Evolutionary conservation across 257 asterid species (phyloP).

Genomic region (Orobanche coerulescens): DNA sequence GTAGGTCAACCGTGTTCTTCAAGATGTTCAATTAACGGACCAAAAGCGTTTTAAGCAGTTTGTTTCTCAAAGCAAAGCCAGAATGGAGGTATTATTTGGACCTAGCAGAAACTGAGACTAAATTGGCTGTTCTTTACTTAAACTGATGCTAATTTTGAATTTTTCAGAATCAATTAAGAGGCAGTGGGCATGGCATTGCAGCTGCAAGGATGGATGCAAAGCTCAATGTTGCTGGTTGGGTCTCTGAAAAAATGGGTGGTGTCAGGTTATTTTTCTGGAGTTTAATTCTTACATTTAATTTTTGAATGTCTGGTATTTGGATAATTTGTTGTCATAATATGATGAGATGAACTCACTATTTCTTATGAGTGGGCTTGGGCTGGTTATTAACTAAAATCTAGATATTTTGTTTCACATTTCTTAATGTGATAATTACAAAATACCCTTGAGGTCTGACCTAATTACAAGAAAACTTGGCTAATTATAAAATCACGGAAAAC

Average conservation of each 20-base stretch:
- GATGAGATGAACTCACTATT: neutral
- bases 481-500: too few species aligned
- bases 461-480: too few species aligned
- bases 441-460: too few species aligned
- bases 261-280: slow-evolving; percentile 50
- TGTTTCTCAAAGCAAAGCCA: slow-evolving; percentile 94
- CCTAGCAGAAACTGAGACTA: slow-evolving; percentile 8
- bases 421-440: neutral
- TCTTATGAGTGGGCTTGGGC: slow-evolving; percentile 10
- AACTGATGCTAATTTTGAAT: slow-evolving; percentile 23
- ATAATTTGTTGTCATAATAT: slow-evolving; percentile 3
- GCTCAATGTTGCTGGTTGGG: slow-evolving; percentile 93
- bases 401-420: neutral
- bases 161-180: slow-evolving; percentile 85
- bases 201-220: slow-evolving; percentile 98
- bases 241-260: slow-evolving; percentile 98
- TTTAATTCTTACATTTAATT: slow-evolving; percentile 1
- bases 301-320: slow-evolving; percentile 14
- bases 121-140: neutral
- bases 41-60: slow-evolving; percentile 96
- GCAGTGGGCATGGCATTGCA: slow-evolving; percentile 97
- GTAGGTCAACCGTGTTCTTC: slow-evolving; percentile 78
- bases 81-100: slow-evolving; percentile 75
- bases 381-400: slow-evolving; percentile 2
- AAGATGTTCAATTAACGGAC: slow-evolving; percentile 89